Percentiles rank a stretch among this genome's conserved stretches.
These are phyloP conservation scores for Powellomyces hirtus DNA, from an alignment of 192 early-diverging fungal genomes.

Conservation along the genomic window DNA sequence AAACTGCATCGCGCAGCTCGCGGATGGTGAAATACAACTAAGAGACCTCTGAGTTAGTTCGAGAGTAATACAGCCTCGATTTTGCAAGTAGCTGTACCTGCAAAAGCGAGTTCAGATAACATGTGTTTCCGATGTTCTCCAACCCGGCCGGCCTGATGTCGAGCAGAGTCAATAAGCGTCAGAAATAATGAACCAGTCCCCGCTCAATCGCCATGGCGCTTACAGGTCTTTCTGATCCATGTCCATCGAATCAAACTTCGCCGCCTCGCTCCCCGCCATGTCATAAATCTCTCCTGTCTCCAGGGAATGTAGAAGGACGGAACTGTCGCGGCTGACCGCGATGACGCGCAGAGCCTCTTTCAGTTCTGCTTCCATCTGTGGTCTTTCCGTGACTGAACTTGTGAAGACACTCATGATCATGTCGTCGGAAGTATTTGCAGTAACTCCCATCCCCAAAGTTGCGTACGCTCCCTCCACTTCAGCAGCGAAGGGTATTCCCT, in stretches of 20 bases:
- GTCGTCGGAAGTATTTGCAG: conserved; percentile 1
- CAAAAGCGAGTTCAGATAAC: conserved; percentile 42
- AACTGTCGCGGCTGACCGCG: conserved; percentile 21
- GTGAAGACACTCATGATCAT: conserved; percentile 7
- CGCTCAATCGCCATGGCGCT: too few species aligned
- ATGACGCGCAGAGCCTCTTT: conserved; percentile 18
- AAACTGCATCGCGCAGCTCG: conserved; percentile 23
- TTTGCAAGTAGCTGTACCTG: too few species aligned
- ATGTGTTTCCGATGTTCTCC: conserved; percentile 46
- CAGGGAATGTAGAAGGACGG: conserved; percentile 29
- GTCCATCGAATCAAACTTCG: neutral
- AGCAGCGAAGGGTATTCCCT: conserved; percentile 9
- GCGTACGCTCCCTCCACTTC: conserved; percentile 17
- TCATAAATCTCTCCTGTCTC: conserved; percentile 18
- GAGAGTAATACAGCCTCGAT: too few species aligned
- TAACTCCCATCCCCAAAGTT: conserved; percentile 1
- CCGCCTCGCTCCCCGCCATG: neutral
- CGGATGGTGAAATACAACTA: conserved; percentile 32
- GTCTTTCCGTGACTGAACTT: neutral
- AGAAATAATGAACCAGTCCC: too few species aligned
- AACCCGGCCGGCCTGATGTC: conserved; percentile 29
- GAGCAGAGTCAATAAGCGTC: too few species aligned
- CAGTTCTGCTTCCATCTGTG: conserved; percentile 1
- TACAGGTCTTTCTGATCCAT: neutral
- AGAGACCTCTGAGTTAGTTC: neutral